Evolutionary conservation across 163 green algal species (phyloP), one percentile per base, ranked within the genome.

Genomic region (Chlorella variabilis): DNA sequence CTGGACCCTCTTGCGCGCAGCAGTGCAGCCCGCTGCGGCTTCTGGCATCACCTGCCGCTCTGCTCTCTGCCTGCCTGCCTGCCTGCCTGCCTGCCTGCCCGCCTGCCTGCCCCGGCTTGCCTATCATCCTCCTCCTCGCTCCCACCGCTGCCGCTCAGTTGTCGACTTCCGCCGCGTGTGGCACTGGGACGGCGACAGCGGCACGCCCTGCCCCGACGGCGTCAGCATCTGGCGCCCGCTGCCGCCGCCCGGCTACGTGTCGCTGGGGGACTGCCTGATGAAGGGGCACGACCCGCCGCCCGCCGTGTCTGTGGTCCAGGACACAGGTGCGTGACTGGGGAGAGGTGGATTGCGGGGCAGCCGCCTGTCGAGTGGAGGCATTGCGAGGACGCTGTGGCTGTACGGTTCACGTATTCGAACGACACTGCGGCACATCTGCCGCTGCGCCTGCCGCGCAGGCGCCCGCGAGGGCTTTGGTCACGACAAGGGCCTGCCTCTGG

Each of bases 181-280:
- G 78, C 77, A 20, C 62, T 63, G 31, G 41, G 85, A 89, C 17
- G 48, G 33, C 29, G 80, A 70, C 36, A 15, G 6, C 27, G 3
- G 34, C 23, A 67, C 42, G 7, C 2, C 15, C 33, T 15, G 65
- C 34, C 51, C 39, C 39, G 27, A 59, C 15, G 76, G 73, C 45
- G 25, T 87, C 8, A 67, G 61, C 62, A 61, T 90, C 49, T 97
- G 93, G 93, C 81, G 92, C 13, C 93, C 93, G 15, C 36, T 91
- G 27, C 74, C 90, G 17, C 93, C 93, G 0, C 86, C 88, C 2
- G 93, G 93, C 56, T 93, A 93, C 54, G 86, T 86, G 4, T 71
- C 84, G 3, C 82, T 95, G 56, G 94, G 92, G 15, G 94, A 97
- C 85, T 94, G 87, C 81, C 83, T 94, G 54, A 79, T 89, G 11